Evolutionary conservation across 257 asterid species (phyloP).

Genomic region (Prunella vulgaris): DNA sequence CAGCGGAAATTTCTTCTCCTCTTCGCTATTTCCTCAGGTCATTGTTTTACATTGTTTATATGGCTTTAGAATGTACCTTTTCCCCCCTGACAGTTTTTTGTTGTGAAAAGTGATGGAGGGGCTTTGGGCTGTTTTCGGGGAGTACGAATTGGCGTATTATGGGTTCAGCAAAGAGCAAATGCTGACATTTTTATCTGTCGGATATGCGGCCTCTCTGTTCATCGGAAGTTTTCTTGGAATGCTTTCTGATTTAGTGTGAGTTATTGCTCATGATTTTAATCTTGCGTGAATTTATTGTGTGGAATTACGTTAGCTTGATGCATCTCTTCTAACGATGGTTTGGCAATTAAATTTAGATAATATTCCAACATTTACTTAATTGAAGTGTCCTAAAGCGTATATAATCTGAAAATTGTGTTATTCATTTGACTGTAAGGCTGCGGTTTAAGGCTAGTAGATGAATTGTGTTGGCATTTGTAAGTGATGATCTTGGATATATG

Average conservation of each 20-base stretch:
- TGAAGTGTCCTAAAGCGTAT: neutral
- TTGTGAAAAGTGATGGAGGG: conserved; percentile 61
- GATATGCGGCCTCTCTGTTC: conserved; percentile 53
- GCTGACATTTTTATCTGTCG: conserved; percentile 51
- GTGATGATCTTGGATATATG: neutral
- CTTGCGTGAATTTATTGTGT: neutral
- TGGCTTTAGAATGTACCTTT: neutral
- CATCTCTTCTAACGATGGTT: neutral
- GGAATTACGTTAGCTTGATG: conserved; percentile 1
- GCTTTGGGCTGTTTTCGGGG: conserved; percentile 75
- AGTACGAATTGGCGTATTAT: conserved; percentile 60
- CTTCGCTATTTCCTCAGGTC: conserved; percentile 72
- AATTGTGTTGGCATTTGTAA: neutral
- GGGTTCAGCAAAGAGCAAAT: conserved; percentile 65
- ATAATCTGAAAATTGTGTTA: neutral
- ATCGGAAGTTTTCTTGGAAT: conserved; percentile 68
- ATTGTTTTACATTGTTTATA: neutral
- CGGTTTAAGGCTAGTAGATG: neutral
- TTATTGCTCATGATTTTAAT: neutral
- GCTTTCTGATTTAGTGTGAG: conserved; percentile 81
- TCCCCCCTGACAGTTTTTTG: conserved; percentile 8
- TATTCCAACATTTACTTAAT: neutral
- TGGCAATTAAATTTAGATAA: neutral
- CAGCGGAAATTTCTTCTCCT: conserved; percentile 62
- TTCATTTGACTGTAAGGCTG: neutral